Conservation (phyloP, 352 stramenopile genomes). For the Globisporangium yorkense region DNA sequence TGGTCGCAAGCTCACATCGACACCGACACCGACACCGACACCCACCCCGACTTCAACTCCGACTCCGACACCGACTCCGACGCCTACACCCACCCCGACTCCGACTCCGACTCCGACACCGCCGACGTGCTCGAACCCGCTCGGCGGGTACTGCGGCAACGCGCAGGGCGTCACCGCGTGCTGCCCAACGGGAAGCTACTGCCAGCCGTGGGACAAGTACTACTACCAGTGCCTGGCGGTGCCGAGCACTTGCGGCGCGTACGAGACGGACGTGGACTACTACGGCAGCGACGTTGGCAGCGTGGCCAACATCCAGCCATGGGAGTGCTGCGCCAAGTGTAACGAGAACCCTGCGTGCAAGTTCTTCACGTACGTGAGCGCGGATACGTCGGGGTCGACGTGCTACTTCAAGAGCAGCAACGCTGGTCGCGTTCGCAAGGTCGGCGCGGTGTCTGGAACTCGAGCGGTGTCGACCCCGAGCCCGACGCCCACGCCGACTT, state of each 20-base stretch:
- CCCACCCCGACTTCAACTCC: too few species aligned
- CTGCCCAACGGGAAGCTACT: slow-evolving; percentile 28
- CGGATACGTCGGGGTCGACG: slow-evolving; percentile 3
- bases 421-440: neutral
- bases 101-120: neutral
- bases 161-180: slow-evolving; percentile 20
- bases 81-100: too few species aligned
- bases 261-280: slow-evolving; percentile 48
- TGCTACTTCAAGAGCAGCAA: slow-evolving; percentile 32
- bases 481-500: neutral
- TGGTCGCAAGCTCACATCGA: slow-evolving; percentile 5
- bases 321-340: slow-evolving; percentile 28
- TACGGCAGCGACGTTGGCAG: slow-evolving; percentile 33
- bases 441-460: slow-evolving; percentile 3
- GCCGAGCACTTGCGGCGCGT: slow-evolving; percentile 20
- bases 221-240: slow-evolving; percentile 50
- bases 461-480: neutral
- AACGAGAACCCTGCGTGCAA: slow-evolving; percentile 19
- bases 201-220: slow-evolving; percentile 36
- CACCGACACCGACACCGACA: neutral
- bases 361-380: slow-evolving; percentile 25
- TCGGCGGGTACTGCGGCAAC: slow-evolving; percentile 3
- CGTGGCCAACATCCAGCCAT: slow-evolving; percentile 22
- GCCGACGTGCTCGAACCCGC: neutral
- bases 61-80: too few species aligned